Base-by-base conservation (phyloP, 2,329 filamentous ascomycete genomes). In the Coniella lustricola region DNA sequence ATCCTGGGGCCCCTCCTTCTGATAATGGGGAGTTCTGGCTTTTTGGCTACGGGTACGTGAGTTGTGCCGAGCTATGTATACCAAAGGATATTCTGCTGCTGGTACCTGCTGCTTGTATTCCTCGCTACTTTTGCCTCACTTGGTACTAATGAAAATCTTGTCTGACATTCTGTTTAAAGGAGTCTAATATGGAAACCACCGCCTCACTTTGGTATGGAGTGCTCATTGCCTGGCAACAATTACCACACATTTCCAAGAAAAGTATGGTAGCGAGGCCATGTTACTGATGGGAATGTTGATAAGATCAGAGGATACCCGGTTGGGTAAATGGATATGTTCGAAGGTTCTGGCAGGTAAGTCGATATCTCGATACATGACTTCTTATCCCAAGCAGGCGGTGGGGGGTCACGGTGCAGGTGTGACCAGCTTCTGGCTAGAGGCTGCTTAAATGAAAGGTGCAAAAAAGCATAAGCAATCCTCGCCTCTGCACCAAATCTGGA, bases 121-220 rank as follows among this genome's bases (percentile, higher is more conserved):
- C 13, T 18, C 12, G 14, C 42, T 36, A 25, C 5, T 12, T 17
- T 7, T 25, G 21, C 41, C 21, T 20, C 13, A 21, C 25, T 4
- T 41, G 9, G 21, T 22, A 36, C 44, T 50, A 34, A 35, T n/a
- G 35, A 47, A 38, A 45, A 34, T 25, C 35, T 44, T 33, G 41
- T 41, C 8, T 50, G 10, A 47, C 35, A 16, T 29, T 10, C 10
- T 18, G 4, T 32, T 38, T 42, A 34, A 55, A 93, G 91, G 70
- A 95, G 90, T 65, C 71, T 98, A 64, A 96, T 98, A 60, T 98
- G 90, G 90, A 98, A 97, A 67, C 91, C 93, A 49, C 93, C 93
- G 53, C 93, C 93, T 57, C 87, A 95, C 64, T 96, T 86, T 64
- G 91, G 91, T 96, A 83, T 54, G 66, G 52, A 42, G 14, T 13